These are phyloP conservation scores for Lodderomyces orthopsilosis DNA, from an alignment of 1,139 yeast genomes.

Conservation along the genomic window DNA sequence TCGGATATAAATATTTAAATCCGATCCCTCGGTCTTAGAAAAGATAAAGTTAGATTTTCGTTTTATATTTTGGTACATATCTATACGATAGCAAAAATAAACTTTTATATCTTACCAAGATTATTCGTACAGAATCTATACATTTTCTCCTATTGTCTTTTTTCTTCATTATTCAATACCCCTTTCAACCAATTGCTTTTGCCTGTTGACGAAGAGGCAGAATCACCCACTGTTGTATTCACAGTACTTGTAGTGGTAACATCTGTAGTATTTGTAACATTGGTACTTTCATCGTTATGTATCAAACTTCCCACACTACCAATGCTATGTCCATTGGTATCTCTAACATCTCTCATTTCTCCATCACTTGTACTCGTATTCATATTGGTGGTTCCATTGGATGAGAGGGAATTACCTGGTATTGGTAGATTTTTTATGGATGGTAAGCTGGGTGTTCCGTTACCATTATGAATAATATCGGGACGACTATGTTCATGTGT, in stretches of 20 bases:
- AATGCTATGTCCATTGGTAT: background rate
- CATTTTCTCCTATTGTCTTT: background rate
- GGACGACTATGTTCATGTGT: background rate
- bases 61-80: too few relatives aligned
- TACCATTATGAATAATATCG: background rate
- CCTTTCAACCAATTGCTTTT: constrained; percentile 17
- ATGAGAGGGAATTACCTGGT: background rate
- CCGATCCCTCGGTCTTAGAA: background rate
- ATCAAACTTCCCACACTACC: constrained; percentile 1
- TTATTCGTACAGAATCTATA: background rate
- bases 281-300: constrained; percentile 3
- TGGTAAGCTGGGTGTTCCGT: constrained; percentile 7
- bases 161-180: constrained; percentile 15
- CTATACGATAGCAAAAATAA: too few relatives aligned
- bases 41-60: too few relatives aligned
- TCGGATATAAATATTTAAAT: background rate
- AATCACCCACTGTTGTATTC: background rate
- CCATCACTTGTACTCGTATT: background rate
- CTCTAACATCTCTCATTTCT: background rate
- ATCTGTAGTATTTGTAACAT: background rate
- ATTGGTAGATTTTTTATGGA: constrained; percentile 9
- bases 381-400: background rate
- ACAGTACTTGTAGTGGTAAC: background rate
- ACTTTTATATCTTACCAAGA: too few relatives aligned
- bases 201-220: background rate